phyloP scores from a whole-genome alignment of 2,329 filamentous ascomycete species.

The Pseudofabraea citricarpa region DNA sequence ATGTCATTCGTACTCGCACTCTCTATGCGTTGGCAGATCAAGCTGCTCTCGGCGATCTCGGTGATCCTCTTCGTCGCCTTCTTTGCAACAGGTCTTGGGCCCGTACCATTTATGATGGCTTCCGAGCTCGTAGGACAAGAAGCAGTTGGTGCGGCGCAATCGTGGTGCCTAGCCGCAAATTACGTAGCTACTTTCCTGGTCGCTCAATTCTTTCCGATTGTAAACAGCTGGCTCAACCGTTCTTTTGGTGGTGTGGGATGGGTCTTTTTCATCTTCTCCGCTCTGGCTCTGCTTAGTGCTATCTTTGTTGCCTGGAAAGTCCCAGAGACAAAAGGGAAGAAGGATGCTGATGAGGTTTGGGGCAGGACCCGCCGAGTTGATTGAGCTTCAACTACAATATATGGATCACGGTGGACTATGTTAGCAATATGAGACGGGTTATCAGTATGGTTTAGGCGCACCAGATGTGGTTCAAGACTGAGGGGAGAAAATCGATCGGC shows the following conservation, averaged over 20 bases:
- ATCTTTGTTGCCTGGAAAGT: constrained; percentile 70
- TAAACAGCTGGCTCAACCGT: constrained; percentile 68
- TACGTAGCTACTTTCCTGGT: constrained; percentile 90
- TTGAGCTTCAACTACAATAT: no score
- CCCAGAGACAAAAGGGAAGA: constrained; percentile 85
- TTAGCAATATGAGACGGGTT: no score
- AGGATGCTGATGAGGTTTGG: constrained; percentile 87
- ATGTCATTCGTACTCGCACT: constrained; percentile 74
- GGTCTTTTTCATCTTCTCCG: constrained; percentile 90
- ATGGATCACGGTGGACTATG: not conserved
- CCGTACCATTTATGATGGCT: constrained; percentile 90
- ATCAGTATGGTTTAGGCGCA: no score
- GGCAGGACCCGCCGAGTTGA: constrained; percentile 48
- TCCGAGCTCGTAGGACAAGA: constrained; percentile 87
- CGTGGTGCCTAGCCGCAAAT: constrained; percentile 80
- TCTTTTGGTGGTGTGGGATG: constrained; percentile 65
- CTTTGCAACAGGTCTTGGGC: constrained; percentile 87
- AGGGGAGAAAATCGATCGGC: no score
- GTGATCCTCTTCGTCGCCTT: constrained; percentile 83
- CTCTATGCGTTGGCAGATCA: constrained; percentile 69
- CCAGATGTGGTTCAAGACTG: no score
- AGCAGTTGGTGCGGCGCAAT: constrained; percentile 87
- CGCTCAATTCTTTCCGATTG: constrained; percentile 88
- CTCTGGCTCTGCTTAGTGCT: constrained; percentile 62
- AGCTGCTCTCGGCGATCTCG: constrained; percentile 73